Base-by-base conservation (phyloP, 805 yeast genomes). In the Wickerhamomyces ciferrii region DNA sequence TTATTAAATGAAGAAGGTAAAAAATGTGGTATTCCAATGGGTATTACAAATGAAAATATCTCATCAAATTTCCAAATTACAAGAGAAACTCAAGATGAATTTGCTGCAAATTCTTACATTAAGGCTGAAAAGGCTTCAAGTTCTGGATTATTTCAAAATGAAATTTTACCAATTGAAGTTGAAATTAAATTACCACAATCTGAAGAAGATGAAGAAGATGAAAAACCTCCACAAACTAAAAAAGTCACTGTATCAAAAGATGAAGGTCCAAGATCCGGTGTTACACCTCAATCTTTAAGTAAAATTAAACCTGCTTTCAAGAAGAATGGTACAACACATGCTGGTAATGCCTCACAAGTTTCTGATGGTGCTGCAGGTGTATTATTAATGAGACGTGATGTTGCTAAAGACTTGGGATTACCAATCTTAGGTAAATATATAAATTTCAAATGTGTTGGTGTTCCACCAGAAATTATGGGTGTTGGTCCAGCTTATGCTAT, bases 401-500 rank as follows among this genome's bases (percentile, higher is more conserved):
- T 85, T 48, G 99, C 99, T 20, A 81, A 85, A 65, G 69, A 76
- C 56, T 69, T 83, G 48, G 83, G 84, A 36, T 75, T 86, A 56
- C 83, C 86, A 46, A 81, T 89, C 50, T 59, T 84, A 48, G 99
- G 84, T 51, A 87, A 87, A 71, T 92, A 79, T 57, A 81, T 90
- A 51, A 84, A 83, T 56, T 83, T 87, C 60, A 78, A 84, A 55
- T 72, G 83, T 37, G 92, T 86, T 47, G 99, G 99, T 58, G 97
- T 91, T 41, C 96, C 97, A 46, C 97, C 97, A 20, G 96, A 89
- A 69, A 80, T 91, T 50, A 92, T 92, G 99, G 99, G 98, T 48
- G 82, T 92, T 58, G 99, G 98, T 39, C 99, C 99, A 48, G 97
- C 96, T 24, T 81, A 78, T 58, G 99, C 98, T 49, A 91, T 92